Base-by-base conservation (phyloP, 202 grass and related monocot genomes). In the Digitaria exilis region DNA sequence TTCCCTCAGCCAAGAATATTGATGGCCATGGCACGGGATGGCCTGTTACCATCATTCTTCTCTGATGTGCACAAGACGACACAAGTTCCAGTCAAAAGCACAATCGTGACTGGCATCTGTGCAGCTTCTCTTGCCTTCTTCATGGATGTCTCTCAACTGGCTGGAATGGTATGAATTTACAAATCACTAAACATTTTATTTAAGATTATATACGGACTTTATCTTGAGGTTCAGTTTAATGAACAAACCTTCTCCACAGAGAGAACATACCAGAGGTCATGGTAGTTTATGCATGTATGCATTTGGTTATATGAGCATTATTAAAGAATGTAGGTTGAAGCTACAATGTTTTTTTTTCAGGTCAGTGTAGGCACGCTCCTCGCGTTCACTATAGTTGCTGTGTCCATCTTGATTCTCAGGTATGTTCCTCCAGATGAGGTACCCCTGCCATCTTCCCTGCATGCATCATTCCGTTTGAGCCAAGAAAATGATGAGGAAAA, bases 21-120 rank as follows among this genome's bases (percentile, higher is more conserved):
- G 78, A 98, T 98, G 96, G 93, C 96, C 57, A 98, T 98, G 96
- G 90, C 96, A 28, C 89, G 96, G 73, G 96, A 98, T 76, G 96
- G 96, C 76, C 81, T 98, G 48, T 82, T 98, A 84, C 96, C 96
- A 69, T 37, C 90, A 54, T 98, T 95, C 90, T 98, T 98, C 80
- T 91, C 85, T 25, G 90, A 98, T 81, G 89, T 98, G 41, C 89
- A 93, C 73, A 56, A 66, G 18, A 84, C 32, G 24, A 90, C 96
- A 61, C 96, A 98, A 91, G 96, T 98, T 83, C 95, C 96, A 78
- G 92, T 98, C 54, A 98, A 98, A 87, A 90, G 96, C 78, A 95
- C 96, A 67, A 81, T 98, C 45, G 34, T 98, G 29, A 92, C 96
- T 68, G 92, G 96, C 77, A 88, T 98, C 75, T 90, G 87, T 14